Base-by-base conservation (phyloP, 2,329 filamentous ascomycete genomes). In the Cladosporium sp. region DNA sequence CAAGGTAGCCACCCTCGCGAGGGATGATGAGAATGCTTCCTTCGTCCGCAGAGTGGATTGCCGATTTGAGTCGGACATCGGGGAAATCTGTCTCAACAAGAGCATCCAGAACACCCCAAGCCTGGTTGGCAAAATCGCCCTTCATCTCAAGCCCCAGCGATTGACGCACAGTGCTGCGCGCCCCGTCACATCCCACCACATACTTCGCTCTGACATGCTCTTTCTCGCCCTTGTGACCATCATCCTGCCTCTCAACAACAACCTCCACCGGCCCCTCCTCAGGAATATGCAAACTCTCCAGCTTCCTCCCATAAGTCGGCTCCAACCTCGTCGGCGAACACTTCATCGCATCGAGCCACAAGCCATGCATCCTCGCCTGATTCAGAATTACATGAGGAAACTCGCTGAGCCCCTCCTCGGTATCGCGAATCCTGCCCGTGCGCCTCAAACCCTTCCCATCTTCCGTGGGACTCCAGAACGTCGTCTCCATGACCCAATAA, bases 1-100 rank as follows among this genome's bases (percentile, higher is more conserved):
- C 60, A 1, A 69, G 52, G 24, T 64, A 65, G 12, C 62, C 61
- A 22, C 63, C 63, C 48, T 68, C 66, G 30, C 66, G 53, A 1
- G 87, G 87, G 51, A 92, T 90, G 4, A 90, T 83, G 81, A 91
- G 87, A 62, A 91, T 84, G 15, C 85, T 89, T 1, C 87, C 86
- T 51, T 84, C 75, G 40, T 81, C 76, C 69, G 65, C 61, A 3
- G 85, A 89, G 64, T 89, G 86, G 53, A 69, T 65, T 3, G 62
- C 60, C 7, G 60, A 62, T 53, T 66, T 67, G 19, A 65, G 56
- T 24, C 65, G 54, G 60, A 90, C 88, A 63, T 92, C 72, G 0
- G 5, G 67, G 43, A 68, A 68, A 50, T 64, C 58, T 4, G 64
- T 67, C 5, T 65, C 61, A 3, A 65, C 54, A 6, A 68, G 53